Evolutionary conservation across 257 asterid species (phyloP), one percentile per base, ranked within the genome.

Genomic region (Cordia subcordata): DNA sequence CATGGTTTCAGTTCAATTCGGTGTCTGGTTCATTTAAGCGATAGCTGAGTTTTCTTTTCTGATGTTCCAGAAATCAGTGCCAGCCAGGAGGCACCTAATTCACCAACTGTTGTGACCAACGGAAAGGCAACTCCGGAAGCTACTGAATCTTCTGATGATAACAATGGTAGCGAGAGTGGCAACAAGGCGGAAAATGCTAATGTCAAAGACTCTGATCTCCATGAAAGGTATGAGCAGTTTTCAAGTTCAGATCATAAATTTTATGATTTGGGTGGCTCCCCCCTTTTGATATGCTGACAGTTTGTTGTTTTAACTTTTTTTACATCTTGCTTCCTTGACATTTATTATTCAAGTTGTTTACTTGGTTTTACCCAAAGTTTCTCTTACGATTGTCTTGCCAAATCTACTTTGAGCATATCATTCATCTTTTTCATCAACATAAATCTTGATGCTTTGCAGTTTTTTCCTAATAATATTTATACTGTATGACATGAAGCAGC

Each of bases 201-300:
- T 20, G 64, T 67, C 5, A 79, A 70, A 40, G 79, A 75, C 27
- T 69, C 86, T 50, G 75, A 71, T 63, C 64, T 69, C 60, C 68
- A 39, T 8, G 90, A 72, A 60, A 86, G 95, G 97, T 90, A 82
- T 27, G 0, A 37, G 10, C 13, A 27, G 6, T 59, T 19, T 32
- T 33, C 12, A 55, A 12, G 50, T 23, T 53, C 22, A 12, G 40
- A 4, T 57, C 27, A 38, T 39, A 33, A 47, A 35, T 51, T 1
- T 13, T 52, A 11, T 46, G 3, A 44, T 64, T 27, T 23, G 20
- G 8, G 44, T 20, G 49, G 33, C 47, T 54, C 22, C 39, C 22
- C 11, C 19, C 22, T 46, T 8, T 2, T 35, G 3, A 20, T 19
- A 27, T 53, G 46, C 50, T 55, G 19, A 4, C 13, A 49, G 18